phyloP scores from a whole-genome alignment of 305 asterid species.

The Lippia alba region DNA sequence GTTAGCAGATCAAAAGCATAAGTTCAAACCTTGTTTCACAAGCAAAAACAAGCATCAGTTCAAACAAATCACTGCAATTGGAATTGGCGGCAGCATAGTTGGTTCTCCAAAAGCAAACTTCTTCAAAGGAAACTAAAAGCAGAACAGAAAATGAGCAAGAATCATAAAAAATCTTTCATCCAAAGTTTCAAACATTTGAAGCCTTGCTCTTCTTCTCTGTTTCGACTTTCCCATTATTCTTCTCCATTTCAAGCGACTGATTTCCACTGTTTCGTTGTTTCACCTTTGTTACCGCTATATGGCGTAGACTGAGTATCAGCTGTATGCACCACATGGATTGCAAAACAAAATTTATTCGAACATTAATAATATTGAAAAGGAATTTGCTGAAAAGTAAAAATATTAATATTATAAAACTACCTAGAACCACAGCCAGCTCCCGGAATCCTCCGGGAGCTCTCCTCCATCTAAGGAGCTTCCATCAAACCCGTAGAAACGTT shows the following conservation, averaged over 20 bases:
- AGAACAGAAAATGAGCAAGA: background rate
- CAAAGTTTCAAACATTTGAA: constrained; percentile 26
- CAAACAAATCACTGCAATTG: constrained; percentile 5
- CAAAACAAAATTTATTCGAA: no score
- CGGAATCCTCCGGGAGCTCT: no score
- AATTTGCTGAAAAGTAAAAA: no score
- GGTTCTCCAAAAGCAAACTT: background rate
- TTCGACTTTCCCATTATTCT: constrained; percentile 35
- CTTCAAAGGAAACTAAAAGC: background rate
- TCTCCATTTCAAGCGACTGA: constrained; percentile 40
- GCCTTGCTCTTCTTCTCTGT: constrained; percentile 31
- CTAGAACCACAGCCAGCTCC: no score
- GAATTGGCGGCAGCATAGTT: background rate
- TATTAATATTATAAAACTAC: no score
- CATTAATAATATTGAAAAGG: background rate
- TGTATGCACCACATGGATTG: constrained; percentile 36
- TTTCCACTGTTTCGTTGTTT: constrained; percentile 28
- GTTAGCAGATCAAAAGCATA: background rate
- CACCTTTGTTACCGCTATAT: constrained; percentile 60
- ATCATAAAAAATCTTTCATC: background rate
- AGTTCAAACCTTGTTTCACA: no score
- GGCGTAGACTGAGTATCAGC: constrained; percentile 66
- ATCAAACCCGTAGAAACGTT: no score
- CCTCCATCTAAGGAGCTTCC: no score
- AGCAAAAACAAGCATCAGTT: no score